A percentile compares a stretch with the other conserved stretches of the same genome.
Evolutionary conservation across 2,329 filamentous ascomycete species (phyloP).

Genomic region (Dactylellina parvicollis): DNA sequence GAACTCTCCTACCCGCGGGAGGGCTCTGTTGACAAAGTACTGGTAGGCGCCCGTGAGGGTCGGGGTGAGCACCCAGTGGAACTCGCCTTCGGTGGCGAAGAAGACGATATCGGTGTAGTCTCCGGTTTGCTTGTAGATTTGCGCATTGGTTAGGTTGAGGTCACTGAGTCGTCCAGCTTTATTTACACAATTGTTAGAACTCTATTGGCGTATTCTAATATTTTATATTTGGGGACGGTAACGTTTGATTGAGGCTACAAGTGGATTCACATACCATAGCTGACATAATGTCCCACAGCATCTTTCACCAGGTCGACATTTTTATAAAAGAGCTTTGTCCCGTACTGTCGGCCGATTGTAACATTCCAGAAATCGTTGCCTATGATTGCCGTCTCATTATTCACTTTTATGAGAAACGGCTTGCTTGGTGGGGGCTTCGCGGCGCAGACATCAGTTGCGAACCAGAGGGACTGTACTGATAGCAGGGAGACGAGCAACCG

Average conservation of each 20-base stretch:
- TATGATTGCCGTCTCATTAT: slow-evolving; percentile 9
- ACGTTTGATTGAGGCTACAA: too few species aligned
- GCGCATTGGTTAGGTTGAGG: slow-evolving; percentile 65
- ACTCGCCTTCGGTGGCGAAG: slow-evolving; percentile 64
- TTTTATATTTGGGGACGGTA: too few species aligned
- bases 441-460: background rate
- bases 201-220: too few species aligned
- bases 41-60: slow-evolving; percentile 67
- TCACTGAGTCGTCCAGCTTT: slow-evolving; percentile 65
- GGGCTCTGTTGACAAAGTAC: slow-evolving; percentile 66
- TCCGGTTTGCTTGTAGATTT: slow-evolving; percentile 61
- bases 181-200: background rate
- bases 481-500: background rate
- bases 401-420: slow-evolving; percentile 14
- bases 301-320: slow-evolving; percentile 62
- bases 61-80: slow-evolving; percentile 67
- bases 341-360: slow-evolving; percentile 49
- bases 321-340: slow-evolving; percentile 62
- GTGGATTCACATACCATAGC: slow-evolving; percentile 61
- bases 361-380: slow-evolving; percentile 20
- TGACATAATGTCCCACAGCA: slow-evolving; percentile 63
- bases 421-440: background rate
- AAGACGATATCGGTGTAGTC: slow-evolving; percentile 66
- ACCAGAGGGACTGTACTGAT: background rate
- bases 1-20: slow-evolving; percentile 66